Base-by-base conservation (phyloP, 2,329 filamentous ascomycete species). In the Teratosphaeria pseudoeucalypti region DNA sequence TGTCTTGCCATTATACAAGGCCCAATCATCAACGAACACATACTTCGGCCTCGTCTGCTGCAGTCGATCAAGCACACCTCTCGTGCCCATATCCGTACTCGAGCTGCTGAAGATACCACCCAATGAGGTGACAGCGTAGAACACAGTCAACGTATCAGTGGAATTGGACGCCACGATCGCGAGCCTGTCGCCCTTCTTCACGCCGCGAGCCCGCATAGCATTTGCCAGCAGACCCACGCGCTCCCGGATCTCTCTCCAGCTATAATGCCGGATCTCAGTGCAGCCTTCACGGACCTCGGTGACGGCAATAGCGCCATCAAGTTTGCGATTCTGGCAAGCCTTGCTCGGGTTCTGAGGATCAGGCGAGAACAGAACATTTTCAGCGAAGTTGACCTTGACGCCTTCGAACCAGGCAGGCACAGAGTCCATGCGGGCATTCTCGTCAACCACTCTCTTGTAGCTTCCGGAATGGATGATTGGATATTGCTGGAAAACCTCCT, bases 71-170 rank as follows among this genome's bases (percentile, higher is more conserved):
- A 95, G 67, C 19, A 95, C 82, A 0, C 89, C 90, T 63, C 86
- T 85, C 14, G 86, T 85, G 0, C 90, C 90, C 86, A 94, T 94
- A 72, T 95, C 90, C 0, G 90, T 92, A 7, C 85, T 89, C 57
- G 83, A 86, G 55, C 83, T 88, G 64, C 84, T 88, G 70, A 94
- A 94, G 1, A 95, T 71, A 0, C 80, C 90, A 0, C 90, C 90
- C 1, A 94, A 68, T 72, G 86, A 85, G 1, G 82, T 82, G 0
- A 84, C 81, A 0, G 88, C 89, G 60, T 90, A 76, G 68, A 89
- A 87, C 1, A 90, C 82, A 2, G 85, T 77, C 59, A 91, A 75
- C 0, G 89, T 92, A 71, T 91, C 86, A 39, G 90, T 78, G 47
- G 85, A 86, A 65, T 92, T 91, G 27, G 85, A 85, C 1, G 85